Conservation (phyloP, 139 green algal genomes). For the Picochlorum sp. region DNA sequence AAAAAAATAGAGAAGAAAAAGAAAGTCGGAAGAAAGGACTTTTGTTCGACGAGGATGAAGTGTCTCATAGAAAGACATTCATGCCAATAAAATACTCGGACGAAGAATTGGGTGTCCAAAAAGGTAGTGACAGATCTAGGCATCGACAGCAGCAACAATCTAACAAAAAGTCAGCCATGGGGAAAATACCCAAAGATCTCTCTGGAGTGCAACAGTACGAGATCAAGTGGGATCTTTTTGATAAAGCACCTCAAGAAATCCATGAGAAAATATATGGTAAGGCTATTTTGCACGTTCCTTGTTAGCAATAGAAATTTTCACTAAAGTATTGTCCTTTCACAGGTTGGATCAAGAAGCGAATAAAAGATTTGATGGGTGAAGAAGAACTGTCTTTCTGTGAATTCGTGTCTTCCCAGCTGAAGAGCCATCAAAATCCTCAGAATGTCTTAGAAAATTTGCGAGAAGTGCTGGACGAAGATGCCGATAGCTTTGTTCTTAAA, state of each 20-base stretch:
- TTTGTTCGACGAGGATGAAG: constrained; percentile 2
- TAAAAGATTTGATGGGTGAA: constrained; percentile 53
- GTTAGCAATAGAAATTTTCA: not conserved
- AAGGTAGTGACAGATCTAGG: not conserved
- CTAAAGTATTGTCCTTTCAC: not conserved
- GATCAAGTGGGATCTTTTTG: constrained; percentile 67
- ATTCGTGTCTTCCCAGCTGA: constrained; percentile 54
- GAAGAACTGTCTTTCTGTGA: constrained; percentile 33
- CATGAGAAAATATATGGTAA: constrained; percentile 20
- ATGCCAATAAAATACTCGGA: constrained; percentile 52
- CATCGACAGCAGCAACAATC: constrained; percentile 1
- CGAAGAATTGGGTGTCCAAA: constrained; percentile 51
- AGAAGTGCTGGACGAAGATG: constrained; percentile 40
- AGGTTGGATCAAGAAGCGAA: constrained; percentile 70
- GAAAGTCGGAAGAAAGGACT: not conserved
- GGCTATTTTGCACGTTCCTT: not conserved
- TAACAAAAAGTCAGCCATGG: constrained; percentile 50
- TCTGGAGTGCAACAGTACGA: constrained; percentile 54
- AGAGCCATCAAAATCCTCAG: constrained; percentile 4
- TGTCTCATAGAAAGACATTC: constrained; percentile 34
- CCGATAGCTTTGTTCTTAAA: constrained; percentile 79
- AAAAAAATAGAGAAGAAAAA: not conserved
- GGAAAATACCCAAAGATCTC: constrained; percentile 57
- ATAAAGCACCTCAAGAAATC: constrained; percentile 26
- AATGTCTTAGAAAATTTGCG: constrained; percentile 11